These are phyloP conservation scores for Aurantiochytrium sp. DNA, from an alignment of 108 stramenopile genomes.

Conservation along the genomic window DNA sequence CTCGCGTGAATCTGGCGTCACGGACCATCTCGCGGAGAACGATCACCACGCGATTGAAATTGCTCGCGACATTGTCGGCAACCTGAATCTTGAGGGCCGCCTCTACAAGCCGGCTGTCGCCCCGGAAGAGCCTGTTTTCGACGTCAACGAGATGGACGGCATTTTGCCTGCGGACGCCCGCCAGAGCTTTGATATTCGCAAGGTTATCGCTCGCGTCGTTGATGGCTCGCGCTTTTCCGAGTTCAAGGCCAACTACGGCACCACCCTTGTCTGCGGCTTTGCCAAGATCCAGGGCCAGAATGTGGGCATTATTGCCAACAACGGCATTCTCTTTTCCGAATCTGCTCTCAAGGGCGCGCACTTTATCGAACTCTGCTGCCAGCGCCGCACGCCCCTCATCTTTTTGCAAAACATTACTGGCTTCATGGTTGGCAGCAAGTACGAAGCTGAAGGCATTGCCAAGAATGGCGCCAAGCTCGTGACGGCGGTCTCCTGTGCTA, in stretches of 20 bases:
- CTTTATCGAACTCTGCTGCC: constrained; percentile 94
- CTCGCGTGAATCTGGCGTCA: constrained; percentile 76
- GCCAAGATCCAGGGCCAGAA: constrained; percentile 81
- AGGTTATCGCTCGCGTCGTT: constrained; percentile 79
- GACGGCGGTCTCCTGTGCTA: constrained; percentile 83
- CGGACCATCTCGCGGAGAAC: constrained; percentile 81
- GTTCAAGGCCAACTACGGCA: constrained; percentile 89
- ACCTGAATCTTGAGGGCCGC: constrained; percentile 35
- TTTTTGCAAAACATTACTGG: constrained; percentile 97
- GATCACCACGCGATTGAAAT: constrained; percentile 78
- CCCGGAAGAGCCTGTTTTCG: constrained; percentile 78
- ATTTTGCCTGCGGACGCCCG: constrained; percentile 81
- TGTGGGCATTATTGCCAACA: constrained; percentile 92
- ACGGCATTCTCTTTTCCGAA: constrained; percentile 90
- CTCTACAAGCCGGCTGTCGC: not conserved
- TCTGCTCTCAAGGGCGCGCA: constrained; percentile 82
- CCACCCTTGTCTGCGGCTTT: constrained; percentile 89
- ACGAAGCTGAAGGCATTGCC: constrained; percentile 92
- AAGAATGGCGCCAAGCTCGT: constrained; percentile 90
- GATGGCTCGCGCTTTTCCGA: constrained; percentile 94
- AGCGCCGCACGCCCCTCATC: constrained; percentile 84
- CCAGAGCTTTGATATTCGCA: constrained; percentile 87
- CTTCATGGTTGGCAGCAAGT: constrained; percentile 91
- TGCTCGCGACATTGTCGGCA: constrained; percentile 69
- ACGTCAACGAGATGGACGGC: constrained; percentile 71